Evolutionary conservation across 129 eudicot genomes (phyloP).

Genomic region (Tanacetum coccineum): DNA sequence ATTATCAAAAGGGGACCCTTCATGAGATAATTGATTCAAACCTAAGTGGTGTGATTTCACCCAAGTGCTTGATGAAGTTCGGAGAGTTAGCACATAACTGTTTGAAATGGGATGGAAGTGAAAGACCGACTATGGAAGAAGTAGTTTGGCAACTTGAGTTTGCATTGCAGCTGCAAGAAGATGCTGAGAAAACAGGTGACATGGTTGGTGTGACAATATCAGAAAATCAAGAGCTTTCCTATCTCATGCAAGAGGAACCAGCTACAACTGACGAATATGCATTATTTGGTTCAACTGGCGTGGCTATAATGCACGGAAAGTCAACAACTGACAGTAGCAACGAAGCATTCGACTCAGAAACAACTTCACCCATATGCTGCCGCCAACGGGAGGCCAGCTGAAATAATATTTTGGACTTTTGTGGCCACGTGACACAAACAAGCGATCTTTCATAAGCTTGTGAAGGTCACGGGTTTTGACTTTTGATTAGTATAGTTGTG

Average conservation of each 20-base stretch:
- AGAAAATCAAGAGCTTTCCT: conserved; percentile 8
- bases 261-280: conserved; percentile 16
- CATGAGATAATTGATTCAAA: conserved; percentile 34
- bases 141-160: conserved; percentile 26
- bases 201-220: not conserved
- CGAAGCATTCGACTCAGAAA: conserved; percentile 11
- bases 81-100: conserved; percentile 30
- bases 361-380: conserved; percentile 6
- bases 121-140: conserved; percentile 15
- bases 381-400: not conserved
- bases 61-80: conserved; percentile 38
- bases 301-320: conserved; percentile 1
- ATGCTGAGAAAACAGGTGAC: conserved; percentile 10
- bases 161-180: conserved; percentile 30
- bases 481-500: not conserved
- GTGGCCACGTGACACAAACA: not conserved
- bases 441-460: not conserved
- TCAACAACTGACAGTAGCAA: conserved; percentile 1
- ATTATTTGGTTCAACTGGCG: conserved; percentile 20
- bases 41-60: conserved; percentile 38
- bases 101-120: conserved; percentile 17
- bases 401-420: not conserved
- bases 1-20: conserved; percentile 27
- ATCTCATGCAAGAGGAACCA: conserved; percentile 15
- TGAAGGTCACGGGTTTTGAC: conserved; percentile 10